Evolutionary conservation across 345 rosid genomes (phyloP), one percentile per base, ranked within the genome.

Genomic region (Moringa oleifera): DNA sequence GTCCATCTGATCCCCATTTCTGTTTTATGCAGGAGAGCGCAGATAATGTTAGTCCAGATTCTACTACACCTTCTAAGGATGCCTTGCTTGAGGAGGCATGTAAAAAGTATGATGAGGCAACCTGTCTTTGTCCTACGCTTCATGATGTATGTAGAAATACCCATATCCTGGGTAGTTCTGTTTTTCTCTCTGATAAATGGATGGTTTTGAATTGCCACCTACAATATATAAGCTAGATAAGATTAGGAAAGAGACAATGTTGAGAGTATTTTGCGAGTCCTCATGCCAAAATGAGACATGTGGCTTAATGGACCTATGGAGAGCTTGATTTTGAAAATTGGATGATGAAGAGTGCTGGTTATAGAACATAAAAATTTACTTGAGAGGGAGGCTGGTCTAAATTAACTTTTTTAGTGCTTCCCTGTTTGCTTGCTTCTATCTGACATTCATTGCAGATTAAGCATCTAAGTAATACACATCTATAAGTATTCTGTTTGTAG

Each of bases 31-130:
- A 95, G 96, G 99, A 95, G 78, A 95, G 96, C 76, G 97, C 99
- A 6, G 95, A 95, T 67, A 91, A 88, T 71, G 97, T 95, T 57
- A 74, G 88, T 68, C 70, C 86, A 57, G 95, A 95, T 72, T 95
- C 95, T 66, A 84, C 90, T 56, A 83, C 97, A 52, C 97, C 96
- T 64, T 91, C 99, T 25, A 91, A 91, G 79, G 99, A 95, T 79
- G 87, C 86, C 62, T 77, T 88, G 81, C 96, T 87, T 18, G 99
- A 91, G 82, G 97, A 91, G 75, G 97, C 99, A 76, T 89, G 97
- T 69, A 89, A 85, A 75, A 95, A 91, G 77, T 91, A 95, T 59
- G 95, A 87, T 57, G 96, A 94, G 76, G 96, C 99, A 59, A 95
- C 96, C 41, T 78, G 53, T 52, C 91, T 95, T 65, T 89, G 93